Conservation (phyloP, 208 protist species). For the Trypanosomatidae sp. region DNA sequence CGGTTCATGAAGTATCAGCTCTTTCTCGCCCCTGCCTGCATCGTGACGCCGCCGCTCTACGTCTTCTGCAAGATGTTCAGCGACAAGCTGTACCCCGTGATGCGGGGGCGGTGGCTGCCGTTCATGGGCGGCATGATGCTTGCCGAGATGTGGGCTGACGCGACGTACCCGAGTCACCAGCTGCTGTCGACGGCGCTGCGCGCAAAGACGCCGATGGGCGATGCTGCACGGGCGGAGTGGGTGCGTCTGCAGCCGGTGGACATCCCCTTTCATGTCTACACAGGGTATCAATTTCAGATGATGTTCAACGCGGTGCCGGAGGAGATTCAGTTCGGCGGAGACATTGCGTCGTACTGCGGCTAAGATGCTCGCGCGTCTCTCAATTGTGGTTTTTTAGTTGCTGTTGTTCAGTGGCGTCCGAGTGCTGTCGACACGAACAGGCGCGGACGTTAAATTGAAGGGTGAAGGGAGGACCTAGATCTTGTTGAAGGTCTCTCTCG, state of each 20-base stretch:
- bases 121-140: slow-evolving; percentile 63
- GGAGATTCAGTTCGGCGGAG: slow-evolving; percentile 78
- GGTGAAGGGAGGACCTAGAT: too few species aligned
- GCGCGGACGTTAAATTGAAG: too few species aligned
- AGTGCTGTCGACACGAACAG: too few species aligned
- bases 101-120: slow-evolving; percentile 72
- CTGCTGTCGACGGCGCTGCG: slow-evolving; percentile 77
- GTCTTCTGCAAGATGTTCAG: slow-evolving; percentile 83
- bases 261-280: slow-evolving; percentile 84
- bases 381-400: too few species aligned
- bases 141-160: slow-evolving; percentile 85
- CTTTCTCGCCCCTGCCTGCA: slow-evolving; percentile 69
- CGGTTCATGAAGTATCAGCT: slow-evolving; percentile 91
- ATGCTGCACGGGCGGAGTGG: slow-evolving; percentile 90
- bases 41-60: slow-evolving; percentile 85
- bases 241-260: slow-evolving; percentile 81
- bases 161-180: slow-evolving; percentile 81
- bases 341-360: slow-evolving; percentile 67
- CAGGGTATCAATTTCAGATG: slow-evolving; percentile 79
- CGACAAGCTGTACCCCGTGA: slow-evolving; percentile 51
- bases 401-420: too few species aligned
- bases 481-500: too few species aligned
- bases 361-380: too few species aligned
- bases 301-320: slow-evolving; percentile 72
- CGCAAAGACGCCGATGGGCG: slow-evolving; percentile 89